A percentile compares a stretch with the other conserved stretches of the same genome.
Evolutionary conservation across 306 rosid species (phyloP).

Genomic region (Quillaja saponaria): DNA sequence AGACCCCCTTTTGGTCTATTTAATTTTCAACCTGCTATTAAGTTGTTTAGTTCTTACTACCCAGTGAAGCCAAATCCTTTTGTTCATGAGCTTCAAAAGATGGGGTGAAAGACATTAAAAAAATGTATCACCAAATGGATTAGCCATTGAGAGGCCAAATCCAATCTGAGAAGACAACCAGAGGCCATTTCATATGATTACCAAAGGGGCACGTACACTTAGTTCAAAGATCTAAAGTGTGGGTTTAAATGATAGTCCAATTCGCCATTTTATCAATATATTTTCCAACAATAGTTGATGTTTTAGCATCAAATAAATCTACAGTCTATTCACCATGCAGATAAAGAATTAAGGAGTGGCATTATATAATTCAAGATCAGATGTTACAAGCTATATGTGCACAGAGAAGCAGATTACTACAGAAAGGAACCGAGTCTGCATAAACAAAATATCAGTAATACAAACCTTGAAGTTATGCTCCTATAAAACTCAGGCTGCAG

Average conservation of each 20-base stretch:
- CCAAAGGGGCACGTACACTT: background rate
- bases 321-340: too few relatives aligned
- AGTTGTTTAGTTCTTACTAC: too few relatives aligned
- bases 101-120: too few relatives aligned
- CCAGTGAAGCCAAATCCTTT: too few relatives aligned
- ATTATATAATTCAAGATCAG: conserved; percentile 1
- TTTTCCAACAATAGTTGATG: background rate
- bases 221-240: conserved; percentile 1
- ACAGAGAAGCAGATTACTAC: conserved; percentile 1
- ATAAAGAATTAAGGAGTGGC: background rate
- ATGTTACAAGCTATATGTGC: background rate
- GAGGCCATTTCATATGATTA: too few relatives aligned
- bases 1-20: too few relatives aligned
- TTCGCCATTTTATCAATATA: conserved; percentile 1
- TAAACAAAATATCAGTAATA: background rate
- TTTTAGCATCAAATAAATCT: too few relatives aligned
- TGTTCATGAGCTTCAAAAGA: too few relatives aligned
- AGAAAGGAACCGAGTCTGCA: background rate
- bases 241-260: conserved; percentile 20
- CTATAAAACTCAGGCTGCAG: conserved; percentile 11
- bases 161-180: too few relatives aligned
- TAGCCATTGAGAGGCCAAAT: too few relatives aligned
- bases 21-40: too few relatives aligned
- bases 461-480: conserved; percentile 24
- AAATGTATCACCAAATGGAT: too few relatives aligned